Evolutionary conservation across 495 filamentous ascomycete species (phyloP).

Genomic region (Polyplosphaeria fusca): DNA sequence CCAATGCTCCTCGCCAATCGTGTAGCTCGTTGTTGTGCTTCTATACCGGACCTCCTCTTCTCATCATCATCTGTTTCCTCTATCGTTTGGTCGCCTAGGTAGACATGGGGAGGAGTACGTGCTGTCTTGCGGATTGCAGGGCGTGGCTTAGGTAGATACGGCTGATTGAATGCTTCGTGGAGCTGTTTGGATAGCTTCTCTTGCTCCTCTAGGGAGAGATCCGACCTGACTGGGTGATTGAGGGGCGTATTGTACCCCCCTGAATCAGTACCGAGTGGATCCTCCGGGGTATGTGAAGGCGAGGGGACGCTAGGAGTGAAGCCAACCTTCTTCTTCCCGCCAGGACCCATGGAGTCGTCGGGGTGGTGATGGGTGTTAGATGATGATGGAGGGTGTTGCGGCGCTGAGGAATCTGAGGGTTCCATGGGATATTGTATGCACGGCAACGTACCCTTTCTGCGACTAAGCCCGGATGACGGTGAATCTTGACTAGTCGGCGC

Average conservation of each 20-base stretch:
- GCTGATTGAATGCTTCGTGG: constrained; percentile 21
- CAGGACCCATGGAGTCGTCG: background rate
- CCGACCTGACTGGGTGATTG: background rate
- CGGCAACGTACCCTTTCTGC: too few species aligned
- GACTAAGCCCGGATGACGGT: too few species aligned
- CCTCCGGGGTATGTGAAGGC: background rate
- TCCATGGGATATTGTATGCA: too few species aligned
- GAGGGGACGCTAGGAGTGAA: constrained; percentile 5
- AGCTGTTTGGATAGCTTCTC: constrained; percentile 25
- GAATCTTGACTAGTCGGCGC: too few species aligned
- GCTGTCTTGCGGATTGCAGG: constrained; percentile 25
- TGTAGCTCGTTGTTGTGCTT: constrained; percentile 27
- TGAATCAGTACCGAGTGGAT: background rate
- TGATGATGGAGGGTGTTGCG: background rate
- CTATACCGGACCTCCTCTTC: constrained; percentile 25
- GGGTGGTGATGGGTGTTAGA: background rate
- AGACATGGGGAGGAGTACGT: constrained; percentile 27
- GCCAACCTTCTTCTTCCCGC: constrained; percentile 17
- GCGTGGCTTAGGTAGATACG: constrained; percentile 27
- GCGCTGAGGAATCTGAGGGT: constrained; percentile 1
- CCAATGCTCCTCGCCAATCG: constrained; percentile 23
- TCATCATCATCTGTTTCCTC: constrained; percentile 18
- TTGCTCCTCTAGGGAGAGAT: constrained; percentile 28
- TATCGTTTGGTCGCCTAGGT: constrained; percentile 12
- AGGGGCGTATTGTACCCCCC: constrained; percentile 7